Conservation (phyloP, 306 rosid species). For the Vigna radiata region DNA sequence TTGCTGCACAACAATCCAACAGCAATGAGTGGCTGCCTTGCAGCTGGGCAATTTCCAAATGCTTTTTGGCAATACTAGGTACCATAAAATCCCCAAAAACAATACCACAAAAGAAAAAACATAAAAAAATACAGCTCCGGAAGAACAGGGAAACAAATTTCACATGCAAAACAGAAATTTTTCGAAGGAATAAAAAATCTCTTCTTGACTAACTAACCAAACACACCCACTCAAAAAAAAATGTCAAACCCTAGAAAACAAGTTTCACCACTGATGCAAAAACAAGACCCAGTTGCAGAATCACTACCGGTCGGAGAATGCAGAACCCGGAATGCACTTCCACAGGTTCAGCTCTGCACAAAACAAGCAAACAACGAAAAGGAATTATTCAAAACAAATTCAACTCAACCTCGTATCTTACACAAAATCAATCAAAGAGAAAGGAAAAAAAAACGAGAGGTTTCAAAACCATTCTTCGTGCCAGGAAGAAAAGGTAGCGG, state of each 20-base stretch:
- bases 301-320: conserved; percentile 28
- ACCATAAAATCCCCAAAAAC: too few relatives aligned
- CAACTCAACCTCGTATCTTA: neutral
- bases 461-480: neutral
- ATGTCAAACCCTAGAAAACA: neutral
- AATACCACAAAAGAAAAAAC: neutral
- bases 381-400: neutral
- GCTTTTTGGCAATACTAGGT: neutral
- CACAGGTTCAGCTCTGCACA: conserved; percentile 28
- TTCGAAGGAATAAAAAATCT: neutral
- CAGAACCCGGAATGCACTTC: conserved; percentile 12
- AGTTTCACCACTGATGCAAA: neutral
- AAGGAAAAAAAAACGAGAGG: neutral
- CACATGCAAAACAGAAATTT: neutral
- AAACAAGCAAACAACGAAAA: neutral
- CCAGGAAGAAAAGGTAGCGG: neutral
- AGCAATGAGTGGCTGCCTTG: too few relatives aligned
- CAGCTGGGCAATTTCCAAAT: too few relatives aligned
- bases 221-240: neutral
- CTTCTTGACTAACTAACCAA: neutral
- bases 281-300: neutral
- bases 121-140: neutral
- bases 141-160: neutral
- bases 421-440: neutral
- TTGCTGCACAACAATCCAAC: too few relatives aligned